phyloP scores from a whole-genome alignment of 78 protist species.

The Chrysochromulina tobinii region DNA sequence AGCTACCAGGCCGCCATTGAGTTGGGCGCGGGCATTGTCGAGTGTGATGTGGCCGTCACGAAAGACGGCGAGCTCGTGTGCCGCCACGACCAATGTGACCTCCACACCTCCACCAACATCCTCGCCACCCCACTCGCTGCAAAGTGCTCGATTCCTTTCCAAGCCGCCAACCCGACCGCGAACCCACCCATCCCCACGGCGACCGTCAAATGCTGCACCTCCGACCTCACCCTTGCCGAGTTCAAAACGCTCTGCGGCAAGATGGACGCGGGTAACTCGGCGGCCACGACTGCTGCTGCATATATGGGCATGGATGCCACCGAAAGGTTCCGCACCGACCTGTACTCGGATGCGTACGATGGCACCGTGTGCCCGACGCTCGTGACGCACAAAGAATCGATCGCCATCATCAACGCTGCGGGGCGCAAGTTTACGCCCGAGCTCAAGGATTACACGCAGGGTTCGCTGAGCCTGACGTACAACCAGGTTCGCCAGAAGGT shows the following conservation, averaged over 20 bases:
- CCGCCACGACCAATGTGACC: conserved; percentile 29
- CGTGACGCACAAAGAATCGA: neutral
- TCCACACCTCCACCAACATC: conserved; percentile 22
- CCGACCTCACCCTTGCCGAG: conserved; percentile 31
- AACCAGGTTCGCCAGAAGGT: neutral
- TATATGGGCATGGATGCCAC: neutral
- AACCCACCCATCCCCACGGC: neutral
- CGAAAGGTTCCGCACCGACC: neutral
- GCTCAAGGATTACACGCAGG: conserved; percentile 17
- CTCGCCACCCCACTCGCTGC: neutral
- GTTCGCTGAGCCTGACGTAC: neutral
- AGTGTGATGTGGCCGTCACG: conserved; percentile 34
- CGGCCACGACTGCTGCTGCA: neutral
- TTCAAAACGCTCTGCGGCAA: conserved; percentile 18
- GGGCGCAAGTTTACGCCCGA: neutral
- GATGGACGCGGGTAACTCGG: neutral
- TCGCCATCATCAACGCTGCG: neutral
- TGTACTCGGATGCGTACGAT: neutral
- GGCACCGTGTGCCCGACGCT: neutral
- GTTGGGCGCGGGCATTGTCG: conserved; percentile 18
- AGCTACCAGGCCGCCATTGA: neutral
- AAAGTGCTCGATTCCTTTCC: neutral
- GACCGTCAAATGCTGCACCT: conserved; percentile 8
- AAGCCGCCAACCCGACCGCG: neutral
- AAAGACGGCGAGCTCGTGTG: conserved; percentile 30